These are phyloP conservation scores for Gentiana dahurica DNA, from an alignment of 257 asterid genomes.

Conservation along the genomic window DNA sequence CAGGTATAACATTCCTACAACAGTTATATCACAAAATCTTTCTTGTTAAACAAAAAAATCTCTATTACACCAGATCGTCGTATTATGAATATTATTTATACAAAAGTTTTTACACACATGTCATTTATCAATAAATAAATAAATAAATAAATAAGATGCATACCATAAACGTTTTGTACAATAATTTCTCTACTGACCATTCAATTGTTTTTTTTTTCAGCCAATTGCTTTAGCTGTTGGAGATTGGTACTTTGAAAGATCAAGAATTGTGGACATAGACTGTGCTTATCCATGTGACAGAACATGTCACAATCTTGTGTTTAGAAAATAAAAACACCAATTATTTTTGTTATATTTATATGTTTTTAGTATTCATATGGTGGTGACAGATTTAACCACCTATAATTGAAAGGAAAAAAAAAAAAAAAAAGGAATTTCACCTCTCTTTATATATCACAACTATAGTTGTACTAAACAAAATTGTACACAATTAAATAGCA, in stretches of 20 bases:
- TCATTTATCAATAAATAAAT: too few relatives aligned
- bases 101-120: too few relatives aligned
- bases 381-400: slow-evolving; percentile 21
- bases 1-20: too few relatives aligned
- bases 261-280: slow-evolving; percentile 43
- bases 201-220: slow-evolving; percentile 26
- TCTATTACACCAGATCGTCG: too few relatives aligned
- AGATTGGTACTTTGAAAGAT: slow-evolving; percentile 78
- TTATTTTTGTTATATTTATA: slow-evolving; percentile 2
- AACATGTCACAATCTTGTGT: slow-evolving; percentile 85
- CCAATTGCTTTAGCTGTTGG: slow-evolving; percentile 77
- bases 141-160: too few relatives aligned
- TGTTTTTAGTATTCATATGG: slow-evolving; percentile 14
- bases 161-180: too few relatives aligned
- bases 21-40: too few relatives aligned
- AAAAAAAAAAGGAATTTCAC: slow-evolving; percentile 9
- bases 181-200: too few relatives aligned
- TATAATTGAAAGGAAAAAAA: slow-evolving; percentile 1
- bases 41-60: too few relatives aligned
- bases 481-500: slow-evolving; percentile 4
- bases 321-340: slow-evolving; percentile 28
- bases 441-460: slow-evolving; percentile 12
- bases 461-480: background rate
- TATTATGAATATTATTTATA: too few relatives aligned
- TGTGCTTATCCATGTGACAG: slow-evolving; percentile 91